phyloP scores from a whole-genome alignment of 306 rosid genomes.

The Begonia loranthoides region DNA sequence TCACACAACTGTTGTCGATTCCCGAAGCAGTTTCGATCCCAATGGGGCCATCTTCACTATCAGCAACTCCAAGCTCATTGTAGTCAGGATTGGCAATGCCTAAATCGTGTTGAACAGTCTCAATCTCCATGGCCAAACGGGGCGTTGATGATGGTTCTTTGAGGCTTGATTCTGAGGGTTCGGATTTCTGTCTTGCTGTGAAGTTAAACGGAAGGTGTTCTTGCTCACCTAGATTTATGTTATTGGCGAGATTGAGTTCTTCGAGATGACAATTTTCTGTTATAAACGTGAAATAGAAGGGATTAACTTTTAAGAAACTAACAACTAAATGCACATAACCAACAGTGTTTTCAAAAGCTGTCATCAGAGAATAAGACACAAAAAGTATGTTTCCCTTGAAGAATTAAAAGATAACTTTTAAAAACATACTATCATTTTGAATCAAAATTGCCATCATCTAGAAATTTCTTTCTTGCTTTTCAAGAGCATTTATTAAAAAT shows the following conservation, averaged over 20 bases:
- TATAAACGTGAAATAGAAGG: conserved; percentile 4
- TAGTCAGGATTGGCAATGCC: conserved; percentile 18
- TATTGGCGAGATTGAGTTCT: conserved; percentile 63
- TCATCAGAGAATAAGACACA: no score
- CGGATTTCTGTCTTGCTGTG: conserved; percentile 18
- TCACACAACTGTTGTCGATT: conserved; percentile 46
- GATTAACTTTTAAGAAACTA: not conserved
- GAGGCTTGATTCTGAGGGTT: conserved; percentile 18
- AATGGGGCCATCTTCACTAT: conserved; percentile 52
- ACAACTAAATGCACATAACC: no score
- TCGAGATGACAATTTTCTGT: conserved; percentile 52
- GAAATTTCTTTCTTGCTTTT: no score
- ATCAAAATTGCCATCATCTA: no score
- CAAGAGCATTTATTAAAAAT: no score
- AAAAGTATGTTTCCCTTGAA: no score
- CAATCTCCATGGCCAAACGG: conserved; percentile 19
- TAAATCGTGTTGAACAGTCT: conserved; percentile 20
- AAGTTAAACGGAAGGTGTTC: conserved; percentile 19
- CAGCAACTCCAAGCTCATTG: conserved; percentile 58
- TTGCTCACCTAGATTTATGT: conserved; percentile 23
- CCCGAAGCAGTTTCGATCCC: conserved; percentile 39
- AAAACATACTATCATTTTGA: no score
- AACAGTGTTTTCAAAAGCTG: no score
- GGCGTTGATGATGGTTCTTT: conserved; percentile 13
- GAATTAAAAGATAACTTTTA: no score